phyloP scores from a whole-genome alignment of 768 basidiomycete genomes.

The Nevesoporus exiguus region DNA sequence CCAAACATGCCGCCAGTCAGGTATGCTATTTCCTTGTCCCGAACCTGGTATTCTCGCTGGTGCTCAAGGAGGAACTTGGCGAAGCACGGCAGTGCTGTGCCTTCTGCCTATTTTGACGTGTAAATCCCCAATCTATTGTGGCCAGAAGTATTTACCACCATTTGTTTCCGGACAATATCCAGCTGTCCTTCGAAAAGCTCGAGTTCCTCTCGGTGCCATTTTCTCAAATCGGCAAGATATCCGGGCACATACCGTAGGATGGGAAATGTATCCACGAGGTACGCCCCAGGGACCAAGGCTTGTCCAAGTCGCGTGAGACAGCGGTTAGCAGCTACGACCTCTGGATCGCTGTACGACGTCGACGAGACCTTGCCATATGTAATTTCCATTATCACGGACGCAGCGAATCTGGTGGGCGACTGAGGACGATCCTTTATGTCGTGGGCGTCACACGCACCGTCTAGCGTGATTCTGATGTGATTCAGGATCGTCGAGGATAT shows the following conservation, averaged over 20 bases:
- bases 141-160: neutral
- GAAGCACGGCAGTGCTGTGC: slow-evolving; percentile 4
- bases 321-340: slow-evolving; percentile 4
- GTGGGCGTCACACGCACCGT: neutral
- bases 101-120: neutral
- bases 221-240: slow-evolving; percentile 1
- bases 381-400: slow-evolving; percentile 2
- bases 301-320: neutral
- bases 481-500: slow-evolving; percentile 6
- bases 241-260: slow-evolving; percentile 5
- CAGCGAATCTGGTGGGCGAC: neutral
- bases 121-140: neutral
- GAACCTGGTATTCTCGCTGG: neutral
- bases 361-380: slow-evolving; percentile 4
- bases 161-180: slow-evolving; percentile 1
- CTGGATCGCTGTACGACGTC: slow-evolving; percentile 6
- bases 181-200: slow-evolving; percentile 7
- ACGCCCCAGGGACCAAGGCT: neutral
- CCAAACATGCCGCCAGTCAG: slow-evolving; percentile 9
- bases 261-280: slow-evolving; percentile 9
- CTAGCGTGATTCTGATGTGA: slow-evolving; percentile 5
- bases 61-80: slow-evolving; percentile 1
- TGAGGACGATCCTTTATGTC: neutral
- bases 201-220: slow-evolving; percentile 11
- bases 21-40: slow-evolving; percentile 3